Base-by-base conservation (phyloP, 2,329 filamentous ascomycete species). In the Diaporthe ampelina region DNA sequence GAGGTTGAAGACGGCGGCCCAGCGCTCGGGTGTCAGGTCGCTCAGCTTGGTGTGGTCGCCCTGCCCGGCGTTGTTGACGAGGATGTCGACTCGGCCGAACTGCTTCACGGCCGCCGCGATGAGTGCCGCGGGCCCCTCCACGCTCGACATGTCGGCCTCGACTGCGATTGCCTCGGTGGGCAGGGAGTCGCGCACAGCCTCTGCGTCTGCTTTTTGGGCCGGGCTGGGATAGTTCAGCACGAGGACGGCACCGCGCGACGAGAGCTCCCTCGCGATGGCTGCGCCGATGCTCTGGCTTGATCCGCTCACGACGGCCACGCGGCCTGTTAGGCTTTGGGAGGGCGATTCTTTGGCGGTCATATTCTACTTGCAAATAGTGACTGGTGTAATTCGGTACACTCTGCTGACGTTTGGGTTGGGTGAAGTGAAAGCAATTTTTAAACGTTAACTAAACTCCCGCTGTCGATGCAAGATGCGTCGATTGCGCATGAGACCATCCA, bases 71-170 rank as follows among this genome's bases (percentile, higher is more conserved):
- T 29, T 29, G 29, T 29, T 29, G 29, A 29, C 29, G 29, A 29
- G 29, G 29, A 29, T 29, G 29, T 29, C 29, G 29, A 29, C 29
- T 29, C 29, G 37, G 11, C 70, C 70, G 26, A 63, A 72, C 19
- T 13, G 65, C 5, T 5, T 8, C 24, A 72, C 57, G 21, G 70
- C 70, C 19, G 70, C 43, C 6, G 11, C 24, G 48, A 68, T 7
- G 32, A 68, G 80, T 70, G 87, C 84, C 6, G 86, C 84, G 9
- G 89, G 89, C 9, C 88, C 88, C 24, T 86, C 86, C 52, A 88
- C 85, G 24, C 87, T 86, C 77, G 87, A 87, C 79, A 94, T 88
- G 81, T 93, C 91, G 48, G 91, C 91, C 29, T 85, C 79, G 74
- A 84, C 78, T 9, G 90, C 88, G 67, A 81, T 83, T 52, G 84